phyloP scores from a whole-genome alignment of 257 asterid genomes.

The Solanum microdontum region DNA sequence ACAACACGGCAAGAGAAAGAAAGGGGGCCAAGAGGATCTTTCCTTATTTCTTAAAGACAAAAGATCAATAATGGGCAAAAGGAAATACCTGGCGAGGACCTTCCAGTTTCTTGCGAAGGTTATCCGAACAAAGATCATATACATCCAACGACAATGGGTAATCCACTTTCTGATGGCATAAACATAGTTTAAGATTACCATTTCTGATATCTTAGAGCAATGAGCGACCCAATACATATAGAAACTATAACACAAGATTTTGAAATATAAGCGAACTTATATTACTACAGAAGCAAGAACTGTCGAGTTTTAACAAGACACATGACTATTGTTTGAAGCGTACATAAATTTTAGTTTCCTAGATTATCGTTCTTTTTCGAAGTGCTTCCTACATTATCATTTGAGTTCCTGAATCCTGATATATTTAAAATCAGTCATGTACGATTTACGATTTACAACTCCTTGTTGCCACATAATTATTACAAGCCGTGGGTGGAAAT shows the following conservation, averaged over 20 bases:
- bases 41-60: not conserved
- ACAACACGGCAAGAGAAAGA: not conserved
- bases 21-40: not conserved
- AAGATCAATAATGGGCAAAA: not conserved
- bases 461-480: not conserved
- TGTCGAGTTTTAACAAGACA: not conserved
- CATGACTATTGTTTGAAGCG: not conserved
- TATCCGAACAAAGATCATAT: slow-evolving; percentile 89
- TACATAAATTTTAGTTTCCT: not conserved
- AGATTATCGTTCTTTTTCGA: not conserved
- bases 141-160: slow-evolving; percentile 93
- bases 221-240: slow-evolving; percentile 40
- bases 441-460: not conserved
- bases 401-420: not conserved
- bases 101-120: slow-evolving; percentile 70
- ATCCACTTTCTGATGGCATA: slow-evolving; percentile 74
- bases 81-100: slow-evolving; percentile 73
- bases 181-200: not conserved
- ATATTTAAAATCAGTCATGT: not conserved
- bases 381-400: not conserved
- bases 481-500: not conserved
- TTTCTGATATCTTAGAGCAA: not conserved
- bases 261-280: not conserved
- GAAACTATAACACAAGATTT: slow-evolving; percentile 21
- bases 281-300: not conserved